A percentile compares a stretch with the other conserved stretches of the same genome.
phyloP scores from a whole-genome alignment of 1,139 yeast species.

The Debaryomyces singareniensis region DNA sequence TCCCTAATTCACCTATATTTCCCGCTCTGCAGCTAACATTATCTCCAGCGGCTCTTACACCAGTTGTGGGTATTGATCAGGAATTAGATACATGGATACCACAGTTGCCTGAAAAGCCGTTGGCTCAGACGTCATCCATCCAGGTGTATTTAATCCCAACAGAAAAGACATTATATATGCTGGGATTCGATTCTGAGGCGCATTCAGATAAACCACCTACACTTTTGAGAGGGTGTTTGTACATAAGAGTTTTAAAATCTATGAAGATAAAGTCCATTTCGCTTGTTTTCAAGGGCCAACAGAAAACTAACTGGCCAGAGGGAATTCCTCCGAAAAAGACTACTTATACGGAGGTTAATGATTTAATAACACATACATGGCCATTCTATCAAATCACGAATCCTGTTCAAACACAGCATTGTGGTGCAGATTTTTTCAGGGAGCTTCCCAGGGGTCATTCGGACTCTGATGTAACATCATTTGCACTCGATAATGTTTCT shows the following conservation, averaged over 20 bases:
- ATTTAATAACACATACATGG: slow-evolving; percentile 80
- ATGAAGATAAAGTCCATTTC: slow-evolving; percentile 66
- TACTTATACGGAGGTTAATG: slow-evolving; percentile 58
- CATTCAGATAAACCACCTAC: slow-evolving; percentile 71
- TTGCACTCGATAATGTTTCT: slow-evolving; percentile 18
- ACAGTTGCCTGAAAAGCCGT: slow-evolving; percentile 44
- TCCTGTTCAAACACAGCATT: slow-evolving; percentile 24
- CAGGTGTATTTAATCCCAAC: slow-evolving; percentile 59
- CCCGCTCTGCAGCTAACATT: slow-evolving; percentile 25
- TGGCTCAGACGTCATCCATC: slow-evolving; percentile 40
- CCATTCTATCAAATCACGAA: slow-evolving; percentile 56
- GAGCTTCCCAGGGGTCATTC: slow-evolving; percentile 19
- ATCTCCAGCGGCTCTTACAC: slow-evolving; percentile 3
- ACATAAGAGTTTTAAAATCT: slow-evolving; percentile 66
- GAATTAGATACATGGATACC: slow-evolving; percentile 19
- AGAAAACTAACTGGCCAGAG: slow-evolving; percentile 96
- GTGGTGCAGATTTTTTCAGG: slow-evolving; percentile 50
- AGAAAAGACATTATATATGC: slow-evolving; percentile 72
- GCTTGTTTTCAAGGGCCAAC: slow-evolving; percentile 62
- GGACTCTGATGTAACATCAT: slow-evolving; percentile 23
- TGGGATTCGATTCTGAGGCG: slow-evolving; percentile 71
- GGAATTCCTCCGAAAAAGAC: slow-evolving; percentile 89
- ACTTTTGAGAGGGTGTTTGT: slow-evolving; percentile 74
- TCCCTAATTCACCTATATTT: slow-evolving; percentile 24
- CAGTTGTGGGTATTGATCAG: slow-evolving; percentile 4